phyloP scores from a whole-genome alignment of 2,329 filamentous ascomycete species.

The Fusarium sp. region DNA sequence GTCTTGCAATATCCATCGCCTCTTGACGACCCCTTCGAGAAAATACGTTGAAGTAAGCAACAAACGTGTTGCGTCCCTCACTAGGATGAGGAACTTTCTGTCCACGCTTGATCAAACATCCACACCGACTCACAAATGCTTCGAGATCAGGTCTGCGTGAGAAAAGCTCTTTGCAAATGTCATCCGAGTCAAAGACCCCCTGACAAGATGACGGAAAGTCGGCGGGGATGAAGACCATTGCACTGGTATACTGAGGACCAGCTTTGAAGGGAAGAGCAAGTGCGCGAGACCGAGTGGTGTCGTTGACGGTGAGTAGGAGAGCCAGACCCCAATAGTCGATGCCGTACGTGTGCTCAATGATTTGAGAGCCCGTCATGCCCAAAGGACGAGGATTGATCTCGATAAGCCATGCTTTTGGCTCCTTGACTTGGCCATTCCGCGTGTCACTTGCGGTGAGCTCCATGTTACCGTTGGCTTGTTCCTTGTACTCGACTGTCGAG shows the following conservation, averaged over 20 bases:
- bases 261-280: constrained; percentile 23
- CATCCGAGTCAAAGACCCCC: constrained; percentile 29
- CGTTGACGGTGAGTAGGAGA: constrained; percentile 6
- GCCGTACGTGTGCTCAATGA: constrained; percentile 29
- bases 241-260: constrained; percentile 18
- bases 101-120: constrained; percentile 3
- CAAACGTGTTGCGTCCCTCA: constrained; percentile 9
- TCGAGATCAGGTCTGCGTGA: constrained; percentile 5
- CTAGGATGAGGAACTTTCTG: constrained; percentile 6
- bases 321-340: constrained; percentile 30
- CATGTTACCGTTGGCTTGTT: background rate
- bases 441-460: background rate
- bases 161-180: constrained; percentile 15
- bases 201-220: constrained; percentile 1
- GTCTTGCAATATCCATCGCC: constrained; percentile 5
- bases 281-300: constrained; percentile 8
- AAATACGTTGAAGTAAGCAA: constrained; percentile 15
- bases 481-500: constrained; percentile 14
- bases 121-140: constrained; percentile 3
- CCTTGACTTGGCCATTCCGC: background rate
- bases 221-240: constrained; percentile 2
- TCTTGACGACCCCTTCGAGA: constrained; percentile 6
- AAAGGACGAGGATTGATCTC: constrained; percentile 37
- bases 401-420: constrained; percentile 7
- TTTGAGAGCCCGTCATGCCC: constrained; percentile 23